phyloP scores from a whole-genome alignment of 2,329 filamentous ascomycete species.

The Colletotrichum nymphaeae region DNA sequence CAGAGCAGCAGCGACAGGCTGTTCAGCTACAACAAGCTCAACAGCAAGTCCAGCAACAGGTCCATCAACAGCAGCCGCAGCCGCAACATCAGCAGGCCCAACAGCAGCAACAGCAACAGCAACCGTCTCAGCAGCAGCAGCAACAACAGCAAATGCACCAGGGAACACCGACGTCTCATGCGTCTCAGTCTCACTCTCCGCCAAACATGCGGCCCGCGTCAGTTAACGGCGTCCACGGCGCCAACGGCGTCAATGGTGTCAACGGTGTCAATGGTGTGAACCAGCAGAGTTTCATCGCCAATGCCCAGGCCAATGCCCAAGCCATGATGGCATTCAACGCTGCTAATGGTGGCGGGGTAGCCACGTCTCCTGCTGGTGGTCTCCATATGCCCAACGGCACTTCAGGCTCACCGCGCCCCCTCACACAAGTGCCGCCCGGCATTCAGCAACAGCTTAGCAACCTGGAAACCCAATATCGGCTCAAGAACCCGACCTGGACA shows the following conservation, averaged over 20 bases:
- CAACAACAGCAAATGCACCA: slow-evolving; percentile 47
- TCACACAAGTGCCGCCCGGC: slow-evolving; percentile 57
- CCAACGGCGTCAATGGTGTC: slow-evolving; percentile 37
- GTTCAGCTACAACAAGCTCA: slow-evolving; percentile 60
- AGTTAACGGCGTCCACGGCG: slow-evolving; percentile 1
- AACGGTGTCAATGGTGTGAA: slow-evolving; percentile 49
- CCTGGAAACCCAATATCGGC: slow-evolving; percentile 63
- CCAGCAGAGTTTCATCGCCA: slow-evolving; percentile 65
- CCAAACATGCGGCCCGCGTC: slow-evolving; percentile 51
- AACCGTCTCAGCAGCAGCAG: slow-evolving; percentile 51
- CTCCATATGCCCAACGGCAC: slow-evolving; percentile 60
- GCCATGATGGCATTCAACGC: slow-evolving; percentile 63
- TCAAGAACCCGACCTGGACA: slow-evolving; percentile 62
- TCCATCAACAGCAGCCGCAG: slow-evolving; percentile 39
- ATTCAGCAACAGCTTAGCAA: slow-evolving; percentile 61
- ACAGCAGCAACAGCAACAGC: slow-evolving; percentile 64
- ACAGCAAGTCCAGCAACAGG: slow-evolving; percentile 38
- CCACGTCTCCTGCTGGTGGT: slow-evolving; percentile 56
- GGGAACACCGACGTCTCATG: slow-evolving; percentile 45
- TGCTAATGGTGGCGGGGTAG: slow-evolving; percentile 55
- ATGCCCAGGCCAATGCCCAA: slow-evolving; percentile 64
- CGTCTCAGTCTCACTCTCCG: slow-evolving; percentile 50
- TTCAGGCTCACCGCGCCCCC: slow-evolving; percentile 57
- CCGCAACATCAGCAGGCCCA: slow-evolving; percentile 55
- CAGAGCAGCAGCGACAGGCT: slow-evolving; percentile 70